These are phyloP conservation scores for Daedalea quercina DNA, from an alignment of 768 basidiomycete species.

Conservation along the genomic window DNA sequence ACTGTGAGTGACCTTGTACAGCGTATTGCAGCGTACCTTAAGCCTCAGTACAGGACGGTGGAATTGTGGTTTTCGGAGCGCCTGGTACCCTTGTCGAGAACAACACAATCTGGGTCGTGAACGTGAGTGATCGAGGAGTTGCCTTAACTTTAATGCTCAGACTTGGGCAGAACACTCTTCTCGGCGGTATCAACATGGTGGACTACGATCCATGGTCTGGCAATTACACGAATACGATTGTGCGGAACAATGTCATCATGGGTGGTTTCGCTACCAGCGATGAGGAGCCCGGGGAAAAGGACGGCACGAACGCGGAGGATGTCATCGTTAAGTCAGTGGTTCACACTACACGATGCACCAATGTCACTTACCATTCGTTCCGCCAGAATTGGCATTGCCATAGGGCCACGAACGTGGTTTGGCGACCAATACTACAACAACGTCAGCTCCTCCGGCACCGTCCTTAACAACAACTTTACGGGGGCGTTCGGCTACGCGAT, in stretches of 20 bases:
- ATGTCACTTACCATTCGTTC: background rate
- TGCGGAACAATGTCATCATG: constrained; percentile 57
- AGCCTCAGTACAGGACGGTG: constrained; percentile 47
- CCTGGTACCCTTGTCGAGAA: constrained; percentile 69
- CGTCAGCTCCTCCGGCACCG: constrained; percentile 45
- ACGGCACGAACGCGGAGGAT: constrained; percentile 51
- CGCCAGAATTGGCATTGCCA: constrained; percentile 68
- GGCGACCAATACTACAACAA: constrained; percentile 50
- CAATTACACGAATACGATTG: constrained; percentile 56
- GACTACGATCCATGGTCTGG: constrained; percentile 66
- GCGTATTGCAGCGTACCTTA: background rate
- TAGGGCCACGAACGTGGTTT: constrained; percentile 76
- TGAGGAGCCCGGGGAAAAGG: constrained; percentile 30
- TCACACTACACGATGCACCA: background rate
- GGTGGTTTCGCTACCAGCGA: constrained; percentile 61
- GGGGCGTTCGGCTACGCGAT: constrained; percentile 74
- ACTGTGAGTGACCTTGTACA: constrained; percentile 29
- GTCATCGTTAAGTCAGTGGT: constrained; percentile 65
- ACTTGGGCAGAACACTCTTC: constrained; percentile 47
- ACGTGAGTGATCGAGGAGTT: constrained; percentile 33
- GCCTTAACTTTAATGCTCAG: background rate
- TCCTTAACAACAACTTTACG: constrained; percentile 49
- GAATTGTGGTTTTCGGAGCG: constrained; percentile 71
- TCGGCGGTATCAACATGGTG: constrained; percentile 77
- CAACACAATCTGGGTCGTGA: constrained; percentile 69